Evolutionary conservation across 2,329 filamentous ascomycete species (phyloP), one percentile per base, ranked within the genome.

Genomic region (Scedosporium aurantiacum): DNA sequence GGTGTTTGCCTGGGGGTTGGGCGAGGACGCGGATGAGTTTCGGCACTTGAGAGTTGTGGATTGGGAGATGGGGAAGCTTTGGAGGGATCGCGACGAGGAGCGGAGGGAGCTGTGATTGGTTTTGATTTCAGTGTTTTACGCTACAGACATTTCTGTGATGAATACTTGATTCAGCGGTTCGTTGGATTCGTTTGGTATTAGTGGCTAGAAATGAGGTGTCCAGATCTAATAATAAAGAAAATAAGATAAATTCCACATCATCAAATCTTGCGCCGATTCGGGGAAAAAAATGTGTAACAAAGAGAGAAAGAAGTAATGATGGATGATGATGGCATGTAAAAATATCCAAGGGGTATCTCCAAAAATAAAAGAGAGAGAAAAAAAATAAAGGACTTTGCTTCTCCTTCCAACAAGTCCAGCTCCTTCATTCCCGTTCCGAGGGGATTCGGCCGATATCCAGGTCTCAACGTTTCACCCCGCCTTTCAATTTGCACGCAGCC

Each of bases 1-100:
- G 16, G 82, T 89, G 4, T 90, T 91, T 78, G 87, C 87, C 0
- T 91, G 87, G 88, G 87, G 85, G 21, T 68, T 91, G 62, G 88
- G 86, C 1, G 87, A 91, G 72, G 88, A 91, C 63, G 79, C 76
- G 1, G 74, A 76, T 0, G 60, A 67, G 2, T 82, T 76, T 63
- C 65, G 68, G 21, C 77, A 77, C 61, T 68, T 81, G 10, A 64
- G 64, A 40, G 74, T 74, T 3, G 58, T 64, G 25, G 61, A 65
- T 14, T 12, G 43, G 58, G 62, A 63, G 61, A 40, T 64, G 52
- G 60, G 28, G 25, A 60, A 7, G 27, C 32, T 58, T n/a, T 52
- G 47, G 28, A 43, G 32, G 56, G 56, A 50, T n/a, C 21, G 23
- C 21, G 23, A 14, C 3, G 47, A 54, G 25, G 57, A 21, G 40